Evolutionary conservation across 768 basidiomycete species (phyloP), one percentile per base, ranked within the genome.

Genomic region (Russula lepida): DNA sequence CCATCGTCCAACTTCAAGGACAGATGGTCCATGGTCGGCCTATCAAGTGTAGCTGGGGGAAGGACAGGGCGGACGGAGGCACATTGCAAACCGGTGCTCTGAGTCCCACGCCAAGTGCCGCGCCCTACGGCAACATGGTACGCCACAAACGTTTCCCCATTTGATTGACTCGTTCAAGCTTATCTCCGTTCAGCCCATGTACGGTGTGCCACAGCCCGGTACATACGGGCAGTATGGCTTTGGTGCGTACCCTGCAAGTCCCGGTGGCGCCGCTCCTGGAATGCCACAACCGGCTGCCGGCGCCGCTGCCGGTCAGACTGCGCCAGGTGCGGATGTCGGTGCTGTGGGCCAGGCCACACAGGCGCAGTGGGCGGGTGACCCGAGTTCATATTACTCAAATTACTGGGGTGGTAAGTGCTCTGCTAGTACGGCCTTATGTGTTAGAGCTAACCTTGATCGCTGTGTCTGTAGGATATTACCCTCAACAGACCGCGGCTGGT

Each of bases 11-110:
- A 72, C 78, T 99, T 54, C 92, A 95, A 73, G 95, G 95, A 56
- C 91, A 94, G 76, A 90, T 93, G 81, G 92, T 99, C 28, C 97
- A 99, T 66, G 95, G 95, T 51, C 78, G 97, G 41, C 93, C 95
- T 8, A 92, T 98, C 79, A 98, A 98, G 76, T 95, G 92, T 74
- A 93, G 92, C 69, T 99, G 97, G 97, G 97, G 97, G 59, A 98
- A 98, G 74, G 95, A 98, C 72, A 82, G 92, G 64, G 87, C 84
- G 25, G 87, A 89, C 71, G 88, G 84, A 35, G 82, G 80, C 27
- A 76, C 78, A 57, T 77, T 81, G 27, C 79, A 81, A 58, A 73
- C 75, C 19, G 71, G 71, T 58, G 76, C 81, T 39, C 72, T 88
- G 67, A 86, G 85, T 67, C 87, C 88, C 33, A 76, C 73, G 37